Evolutionary conservation across 2,329 filamentous ascomycete genomes (phyloP).

Genomic region (Diaporthe sp.): DNA sequence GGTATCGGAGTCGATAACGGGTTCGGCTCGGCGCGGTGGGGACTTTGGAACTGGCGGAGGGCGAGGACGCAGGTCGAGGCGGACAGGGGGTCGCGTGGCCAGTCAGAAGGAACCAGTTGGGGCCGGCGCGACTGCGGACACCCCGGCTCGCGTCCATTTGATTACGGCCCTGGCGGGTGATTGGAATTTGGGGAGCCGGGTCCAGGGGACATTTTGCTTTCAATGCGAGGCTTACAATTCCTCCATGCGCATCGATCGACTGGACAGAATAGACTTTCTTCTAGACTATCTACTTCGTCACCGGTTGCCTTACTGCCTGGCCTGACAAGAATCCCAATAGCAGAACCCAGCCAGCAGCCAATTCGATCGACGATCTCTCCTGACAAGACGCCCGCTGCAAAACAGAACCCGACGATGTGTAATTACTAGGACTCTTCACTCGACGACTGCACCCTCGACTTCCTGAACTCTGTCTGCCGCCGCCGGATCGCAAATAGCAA

Average conservation of each 20-base stretch:
- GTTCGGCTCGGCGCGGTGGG: conserved; percentile 20
- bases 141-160: conserved; percentile 29
- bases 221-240: conserved; percentile 23
- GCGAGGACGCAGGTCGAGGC: neutral
- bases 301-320: neutral
- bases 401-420: conserved; percentile 10
- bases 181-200: conserved; percentile 18
- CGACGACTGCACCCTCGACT: conserved; percentile 24
- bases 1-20: conserved; percentile 2
- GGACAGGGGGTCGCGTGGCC: conserved; percentile 22
- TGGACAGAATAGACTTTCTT: conserved; percentile 19
- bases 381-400: neutral
- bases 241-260: conserved; percentile 11
- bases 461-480: conserved; percentile 9
- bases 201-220: conserved; percentile 27
- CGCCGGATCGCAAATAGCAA: neutral
- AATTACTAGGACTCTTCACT: conserved; percentile 21
- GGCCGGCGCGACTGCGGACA: conserved; percentile 23
- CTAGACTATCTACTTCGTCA: conserved; percentile 12
- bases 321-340: neutral
- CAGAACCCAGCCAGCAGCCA: neutral
- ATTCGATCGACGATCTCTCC: neutral
- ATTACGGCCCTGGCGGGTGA: conserved; percentile 15
- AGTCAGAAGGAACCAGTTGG: neutral
- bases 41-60: neutral